These are phyloP conservation scores for Metschnikowia anglica DNA, from an alignment of 805 yeast genomes.

Conservation along the genomic window DNA sequence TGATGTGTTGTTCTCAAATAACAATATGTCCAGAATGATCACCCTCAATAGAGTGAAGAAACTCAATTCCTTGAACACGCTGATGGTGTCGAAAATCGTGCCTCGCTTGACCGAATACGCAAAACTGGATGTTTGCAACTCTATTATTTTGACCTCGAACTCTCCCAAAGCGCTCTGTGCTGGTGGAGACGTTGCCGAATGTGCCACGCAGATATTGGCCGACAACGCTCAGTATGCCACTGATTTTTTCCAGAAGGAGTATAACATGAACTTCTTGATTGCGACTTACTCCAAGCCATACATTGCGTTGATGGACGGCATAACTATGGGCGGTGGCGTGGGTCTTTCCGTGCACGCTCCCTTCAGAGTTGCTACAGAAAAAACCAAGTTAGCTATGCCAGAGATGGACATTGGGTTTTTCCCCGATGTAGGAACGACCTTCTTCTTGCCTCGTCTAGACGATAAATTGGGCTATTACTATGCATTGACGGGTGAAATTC, in stretches of 20 bases:
- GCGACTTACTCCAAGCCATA: conserved; percentile 86
- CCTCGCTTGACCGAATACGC: conserved; percentile 78
- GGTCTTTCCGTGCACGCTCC: conserved; percentile 90
- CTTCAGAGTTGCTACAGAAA: conserved; percentile 90
- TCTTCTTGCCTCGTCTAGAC: conserved; percentile 79
- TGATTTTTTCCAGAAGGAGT: conserved; percentile 75
- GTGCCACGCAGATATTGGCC: conserved; percentile 58
- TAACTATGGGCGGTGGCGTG: conserved; percentile 98
- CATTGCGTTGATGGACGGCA: conserved; percentile 84
- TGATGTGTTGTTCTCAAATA: conserved; percentile 64
- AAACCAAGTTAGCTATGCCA: conserved; percentile 94
- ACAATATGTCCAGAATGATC: conserved; percentile 67
- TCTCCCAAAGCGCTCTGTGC: conserved; percentile 82
- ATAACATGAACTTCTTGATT: conserved; percentile 73
- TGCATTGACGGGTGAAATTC: conserved; percentile 80
- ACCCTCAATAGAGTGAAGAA: conserved; percentile 78
- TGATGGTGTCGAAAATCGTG: conserved; percentile 70
- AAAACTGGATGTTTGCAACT: conserved; percentile 60
- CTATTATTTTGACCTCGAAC: conserved; percentile 66
- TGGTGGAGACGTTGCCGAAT: conserved; percentile 91
- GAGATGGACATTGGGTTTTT: conserved; percentile 95
- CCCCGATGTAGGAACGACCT: conserved; percentile 94
- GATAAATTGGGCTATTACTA: conserved; percentile 81
- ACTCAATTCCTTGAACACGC: conserved; percentile 77
- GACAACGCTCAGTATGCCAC: conserved; percentile 50